Percentiles rank a stretch among this genome's conserved stretches.
Evolutionary conservation across 2,329 filamentous ascomycete genomes (phyloP).

Genomic region (Cladosporium velox): DNA sequence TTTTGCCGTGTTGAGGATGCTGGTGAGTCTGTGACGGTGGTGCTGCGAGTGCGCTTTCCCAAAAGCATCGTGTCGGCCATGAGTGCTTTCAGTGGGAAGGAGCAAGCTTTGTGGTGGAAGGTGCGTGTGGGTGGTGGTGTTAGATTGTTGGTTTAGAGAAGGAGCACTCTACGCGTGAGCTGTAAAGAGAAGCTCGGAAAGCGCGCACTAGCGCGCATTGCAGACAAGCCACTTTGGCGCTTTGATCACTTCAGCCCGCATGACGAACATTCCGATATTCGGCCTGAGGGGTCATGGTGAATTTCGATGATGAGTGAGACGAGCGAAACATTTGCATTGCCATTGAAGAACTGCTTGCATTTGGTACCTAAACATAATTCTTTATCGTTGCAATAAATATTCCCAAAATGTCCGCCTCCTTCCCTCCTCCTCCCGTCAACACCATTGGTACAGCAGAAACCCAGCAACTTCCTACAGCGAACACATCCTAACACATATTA

Average conservation of each 20-base stretch:
- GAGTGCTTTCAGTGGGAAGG: constrained; percentile 1
- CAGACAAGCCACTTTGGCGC: background rate
- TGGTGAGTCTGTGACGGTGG: constrained; percentile 34
- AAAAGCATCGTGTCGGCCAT: constrained; percentile 34
- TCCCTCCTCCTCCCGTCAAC: constrained; percentile 75
- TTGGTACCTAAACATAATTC: background rate
- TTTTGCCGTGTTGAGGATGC: constrained; percentile 43
- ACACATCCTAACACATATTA: background rate
- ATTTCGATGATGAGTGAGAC: constrained; percentile 2
- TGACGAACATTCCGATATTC: constrained; percentile 1
- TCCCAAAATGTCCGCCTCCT: constrained; percentile 43
- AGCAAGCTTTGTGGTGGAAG: background rate
- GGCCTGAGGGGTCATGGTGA: constrained; percentile 4
- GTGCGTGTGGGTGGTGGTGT: constrained; percentile 3
- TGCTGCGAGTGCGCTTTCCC: constrained; percentile 51
- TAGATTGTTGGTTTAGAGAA: background rate
- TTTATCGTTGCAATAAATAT: background rate
- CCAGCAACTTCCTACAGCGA: background rate
- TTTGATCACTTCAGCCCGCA: background rate
- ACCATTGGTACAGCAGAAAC: constrained; percentile 61
- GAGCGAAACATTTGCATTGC: background rate
- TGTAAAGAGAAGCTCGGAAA: background rate
- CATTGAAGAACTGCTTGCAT: background rate
- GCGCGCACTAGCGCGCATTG: background rate
- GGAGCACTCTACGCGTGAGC: background rate